phyloP scores from a whole-genome alignment of 371 early-diverging fungal species.

The Mortierella sp. region DNA sequence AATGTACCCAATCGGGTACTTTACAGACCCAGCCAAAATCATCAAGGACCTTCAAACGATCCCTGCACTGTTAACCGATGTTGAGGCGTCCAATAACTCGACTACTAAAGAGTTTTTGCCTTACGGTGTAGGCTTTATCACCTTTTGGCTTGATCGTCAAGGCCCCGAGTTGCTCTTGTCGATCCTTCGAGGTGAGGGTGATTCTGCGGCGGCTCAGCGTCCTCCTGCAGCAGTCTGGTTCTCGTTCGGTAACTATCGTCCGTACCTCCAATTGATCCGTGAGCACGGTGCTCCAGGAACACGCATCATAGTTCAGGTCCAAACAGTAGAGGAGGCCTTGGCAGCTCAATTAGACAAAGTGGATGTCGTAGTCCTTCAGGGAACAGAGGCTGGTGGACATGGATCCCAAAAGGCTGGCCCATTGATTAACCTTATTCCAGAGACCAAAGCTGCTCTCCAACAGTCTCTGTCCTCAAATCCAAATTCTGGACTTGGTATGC shows the following conservation, averaged over 20 bases:
- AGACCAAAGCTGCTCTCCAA: constrained; percentile 26
- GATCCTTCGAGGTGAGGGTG: constrained; percentile 27
- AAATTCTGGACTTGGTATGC: constrained; percentile 5
- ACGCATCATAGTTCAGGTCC: constrained; percentile 55
- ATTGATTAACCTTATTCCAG: constrained; percentile 46
- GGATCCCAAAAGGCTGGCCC: constrained; percentile 41
- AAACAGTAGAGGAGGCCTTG: constrained; percentile 51
- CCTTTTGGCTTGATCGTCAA: constrained; percentile 47
- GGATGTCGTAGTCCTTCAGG: constrained; percentile 56
- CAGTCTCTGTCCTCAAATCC: background rate
- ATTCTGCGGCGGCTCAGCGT: constrained; percentile 1
- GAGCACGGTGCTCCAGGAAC: constrained; percentile 29
- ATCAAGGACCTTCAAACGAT: constrained; percentile 30
- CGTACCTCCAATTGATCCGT: constrained; percentile 38
- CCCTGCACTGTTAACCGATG: constrained; percentile 8
- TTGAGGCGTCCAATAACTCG: background rate
- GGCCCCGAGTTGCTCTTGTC: constrained; percentile 27
- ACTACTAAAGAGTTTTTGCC: constrained; percentile 22
- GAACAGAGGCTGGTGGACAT: constrained; percentile 58
- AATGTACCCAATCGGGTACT: constrained; percentile 42
- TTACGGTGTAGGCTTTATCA: constrained; percentile 54
- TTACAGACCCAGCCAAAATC: constrained; percentile 26
- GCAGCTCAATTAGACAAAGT: constrained; percentile 41
- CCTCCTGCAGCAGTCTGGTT: constrained; percentile 58
- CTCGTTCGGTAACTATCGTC: constrained; percentile 55